Percentiles rank a stretch among this genome's conserved stretches.
Evolutionary conservation across 331 rosid genomes (phyloP).

Genomic region (Quercus phellos): DNA sequence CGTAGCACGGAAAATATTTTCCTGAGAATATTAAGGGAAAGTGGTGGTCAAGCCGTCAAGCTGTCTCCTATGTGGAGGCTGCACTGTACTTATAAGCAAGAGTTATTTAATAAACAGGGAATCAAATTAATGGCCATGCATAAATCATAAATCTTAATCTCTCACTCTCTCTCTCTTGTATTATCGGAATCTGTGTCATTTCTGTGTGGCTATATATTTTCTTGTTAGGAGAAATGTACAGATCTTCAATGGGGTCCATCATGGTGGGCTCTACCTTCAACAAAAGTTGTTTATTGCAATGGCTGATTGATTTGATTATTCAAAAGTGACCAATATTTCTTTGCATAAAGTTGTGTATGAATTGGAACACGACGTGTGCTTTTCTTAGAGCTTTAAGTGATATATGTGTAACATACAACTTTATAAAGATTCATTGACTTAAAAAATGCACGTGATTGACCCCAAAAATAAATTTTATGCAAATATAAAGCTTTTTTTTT

Average conservation of each 20-base stretch:
- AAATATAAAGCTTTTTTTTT: too few relatives aligned
- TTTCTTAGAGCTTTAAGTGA: too few relatives aligned
- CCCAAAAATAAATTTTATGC: too few relatives aligned
- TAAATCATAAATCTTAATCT: slow-evolving; percentile 6
- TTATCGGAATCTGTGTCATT: slow-evolving; percentile 1
- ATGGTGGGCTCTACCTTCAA: neutral
- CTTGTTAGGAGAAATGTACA: neutral
- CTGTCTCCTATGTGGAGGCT: slow-evolving; percentile 67
- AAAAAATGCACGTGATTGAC: too few relatives aligned
- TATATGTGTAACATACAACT: too few relatives aligned
- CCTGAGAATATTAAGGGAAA: neutral
- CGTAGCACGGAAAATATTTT: neutral
- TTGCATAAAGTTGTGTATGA: too few relatives aligned
- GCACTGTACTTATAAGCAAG: slow-evolving; percentile 19
- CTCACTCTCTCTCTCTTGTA: slow-evolving; percentile 1
- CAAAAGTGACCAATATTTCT: too few relatives aligned
- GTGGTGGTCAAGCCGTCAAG: slow-evolving; percentile 28
- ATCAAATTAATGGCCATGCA: slow-evolving; percentile 19
- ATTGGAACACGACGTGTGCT: too few relatives aligned
- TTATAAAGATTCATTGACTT: too few relatives aligned
- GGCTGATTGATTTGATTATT: too few relatives aligned
- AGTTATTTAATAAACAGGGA: slow-evolving; percentile 6
- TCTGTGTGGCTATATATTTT: slow-evolving; percentile 23
- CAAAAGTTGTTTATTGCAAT: neutral
- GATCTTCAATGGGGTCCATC: neutral